Base-by-base conservation (phyloP, 1,284 basidiomycete species). In the Boletellus deceptivus region DNA sequence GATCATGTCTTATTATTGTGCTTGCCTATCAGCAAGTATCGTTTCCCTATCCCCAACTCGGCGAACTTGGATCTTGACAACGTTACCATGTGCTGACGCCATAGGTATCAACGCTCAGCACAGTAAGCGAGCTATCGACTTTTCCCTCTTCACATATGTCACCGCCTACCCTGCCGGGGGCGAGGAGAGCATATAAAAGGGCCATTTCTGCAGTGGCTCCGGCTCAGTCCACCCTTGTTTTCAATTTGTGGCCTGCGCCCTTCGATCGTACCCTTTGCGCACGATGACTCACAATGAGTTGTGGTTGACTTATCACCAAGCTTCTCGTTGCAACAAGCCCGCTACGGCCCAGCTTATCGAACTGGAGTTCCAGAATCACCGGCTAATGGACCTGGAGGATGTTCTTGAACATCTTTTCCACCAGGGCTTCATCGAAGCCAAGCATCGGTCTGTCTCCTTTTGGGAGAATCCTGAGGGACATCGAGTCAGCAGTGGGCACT, bases 381-480 rank as follows among this genome's bases (percentile, higher is more conserved):
- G 66, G 49, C 62, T 77, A 18, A 41, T 55, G 40, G 75, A 75
- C 61, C 59, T 78, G 51, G 75, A 77, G 57, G 75, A 76, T 52
- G 71, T 77, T 6, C 70, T 77, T 31, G 75, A 77, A n/a, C 70
- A 75, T 59, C 67, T 77, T 48, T 77, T 76, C 63, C 56, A 63
- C 44, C 72, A 75, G 48, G 76, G 75, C 36, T 77, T 71, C 54
- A 67, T 78, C 18, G 74, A 77, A 40, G 61, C 74, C 18, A 72
- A 71, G 59, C 63, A 70, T 49, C 65, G 72, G 34, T 64, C 76
- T 2, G 53, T 70, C 9, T 65, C 71, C 3, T 76, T 73, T 66
- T 78, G 74, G 73, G 75, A 75, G 61, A 69, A 64, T 35, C 63
- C 64, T 36, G 66, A 72, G 38, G 72, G 70, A 5, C 59, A 59